phyloP scores from a whole-genome alignment of 306 rosid species.

The Quercus variabilis region DNA sequence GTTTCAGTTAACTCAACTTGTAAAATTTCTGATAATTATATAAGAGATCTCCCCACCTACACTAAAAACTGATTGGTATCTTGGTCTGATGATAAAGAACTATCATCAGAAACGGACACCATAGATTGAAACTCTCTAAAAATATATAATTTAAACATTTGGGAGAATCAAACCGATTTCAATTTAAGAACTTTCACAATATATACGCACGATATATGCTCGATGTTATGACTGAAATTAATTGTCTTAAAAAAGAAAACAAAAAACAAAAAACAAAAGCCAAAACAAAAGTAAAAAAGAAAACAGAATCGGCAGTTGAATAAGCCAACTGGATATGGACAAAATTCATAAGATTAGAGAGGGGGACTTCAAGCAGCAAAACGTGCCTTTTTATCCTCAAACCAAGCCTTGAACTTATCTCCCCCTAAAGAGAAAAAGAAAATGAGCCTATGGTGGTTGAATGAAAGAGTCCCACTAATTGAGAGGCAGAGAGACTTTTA shows the following conservation, averaged over 20 bases:
- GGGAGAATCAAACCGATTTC: too few relatives aligned
- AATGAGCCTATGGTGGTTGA: not conserved
- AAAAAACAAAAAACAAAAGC: too few relatives aligned
- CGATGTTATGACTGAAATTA: too few relatives aligned
- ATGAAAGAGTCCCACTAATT: not conserved
- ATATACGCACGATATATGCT: too few relatives aligned
- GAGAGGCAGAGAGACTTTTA: not conserved
- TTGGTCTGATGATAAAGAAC: too few relatives aligned
- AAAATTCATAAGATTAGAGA: not conserved
- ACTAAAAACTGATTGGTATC: too few relatives aligned
- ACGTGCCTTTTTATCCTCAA: not conserved
- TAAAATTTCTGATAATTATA: too few relatives aligned
- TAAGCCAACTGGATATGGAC: not conserved
- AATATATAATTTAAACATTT: too few relatives aligned
- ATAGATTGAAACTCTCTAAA: too few relatives aligned
- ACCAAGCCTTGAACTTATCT: not conserved
- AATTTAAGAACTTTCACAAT: too few relatives aligned
- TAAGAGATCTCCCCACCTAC: fast-evolving
- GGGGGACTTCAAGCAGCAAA: not conserved
- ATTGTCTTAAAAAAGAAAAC: too few relatives aligned
- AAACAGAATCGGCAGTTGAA: not conserved
- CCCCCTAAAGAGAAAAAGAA: not conserved
- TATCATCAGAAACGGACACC: fast-evolving
- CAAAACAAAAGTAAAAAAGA: not conserved
- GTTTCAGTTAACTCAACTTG: too few relatives aligned